phyloP scores from a whole-genome alignment of 768 basidiomycete genomes.

The Ramaria sp. region DNA sequence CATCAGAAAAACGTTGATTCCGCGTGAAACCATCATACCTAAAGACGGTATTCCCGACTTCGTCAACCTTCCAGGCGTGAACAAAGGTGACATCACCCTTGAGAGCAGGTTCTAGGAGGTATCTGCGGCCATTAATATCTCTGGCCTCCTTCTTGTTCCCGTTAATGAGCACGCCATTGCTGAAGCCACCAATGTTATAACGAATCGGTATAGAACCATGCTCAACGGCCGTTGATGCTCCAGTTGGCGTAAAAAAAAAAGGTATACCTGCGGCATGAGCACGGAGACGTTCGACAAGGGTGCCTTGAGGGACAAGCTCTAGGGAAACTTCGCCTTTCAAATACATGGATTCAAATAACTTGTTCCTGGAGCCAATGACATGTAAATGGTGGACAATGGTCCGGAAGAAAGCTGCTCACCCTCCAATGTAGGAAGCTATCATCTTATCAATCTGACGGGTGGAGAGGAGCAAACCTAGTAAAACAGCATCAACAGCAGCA shows the following conservation, averaged over 20 bases:
- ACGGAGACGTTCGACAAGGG: constrained; percentile 77
- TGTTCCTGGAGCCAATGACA: constrained; percentile 42
- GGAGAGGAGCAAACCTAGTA: constrained; percentile 59
- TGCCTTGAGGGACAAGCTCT: constrained; percentile 88
- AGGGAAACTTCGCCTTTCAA: constrained; percentile 71
- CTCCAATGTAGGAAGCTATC: constrained; percentile 84
- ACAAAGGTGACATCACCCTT: constrained; percentile 78
- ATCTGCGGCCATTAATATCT: constrained; percentile 70
- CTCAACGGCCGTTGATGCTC: constrained; percentile 76
- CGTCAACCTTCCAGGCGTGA: constrained; percentile 87
- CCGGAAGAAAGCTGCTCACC: constrained; percentile 28
- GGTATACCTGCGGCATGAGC: constrained; percentile 88
- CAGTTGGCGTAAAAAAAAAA: constrained; percentile 89
- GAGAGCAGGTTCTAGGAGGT: constrained; percentile 72
- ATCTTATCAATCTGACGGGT: constrained; percentile 71
- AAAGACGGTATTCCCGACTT: constrained; percentile 85
- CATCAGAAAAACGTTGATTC: neutral
- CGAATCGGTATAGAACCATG: constrained; percentile 67
- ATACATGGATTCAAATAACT: constrained; percentile 74
- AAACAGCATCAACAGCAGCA: constrained; percentile 1
- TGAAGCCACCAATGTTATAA: constrained; percentile 67
- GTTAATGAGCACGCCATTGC: constrained; percentile 54
- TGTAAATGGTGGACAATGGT: neutral
- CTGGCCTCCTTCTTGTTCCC: constrained; percentile 70
- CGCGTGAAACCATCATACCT: constrained; percentile 31